Percentiles rank a stretch among this genome's conserved stretches.
phyloP scores from a whole-genome alignment of 1,284 basidiomycete species.

The Xanthoconium separans region DNA sequence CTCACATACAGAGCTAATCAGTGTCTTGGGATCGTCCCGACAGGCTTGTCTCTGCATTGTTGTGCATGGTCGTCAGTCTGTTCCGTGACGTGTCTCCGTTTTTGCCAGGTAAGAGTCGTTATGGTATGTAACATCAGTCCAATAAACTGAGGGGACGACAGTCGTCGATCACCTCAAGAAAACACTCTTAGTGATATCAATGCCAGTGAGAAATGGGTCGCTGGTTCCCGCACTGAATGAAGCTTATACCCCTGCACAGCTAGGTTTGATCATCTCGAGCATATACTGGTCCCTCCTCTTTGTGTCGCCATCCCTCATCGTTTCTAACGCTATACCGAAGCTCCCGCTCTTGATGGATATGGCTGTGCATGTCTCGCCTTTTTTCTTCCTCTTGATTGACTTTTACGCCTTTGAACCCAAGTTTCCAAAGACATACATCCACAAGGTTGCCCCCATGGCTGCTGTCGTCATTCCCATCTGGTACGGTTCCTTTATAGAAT shows the following conservation, averaged over 20 bases:
- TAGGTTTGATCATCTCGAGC: not conserved
- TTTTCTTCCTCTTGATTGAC: not conserved
- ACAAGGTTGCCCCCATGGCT: not conserved
- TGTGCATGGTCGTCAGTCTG: conserved; percentile 28
- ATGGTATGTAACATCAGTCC: not conserved
- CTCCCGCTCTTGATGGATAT: not conserved
- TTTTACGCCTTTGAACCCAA: not conserved
- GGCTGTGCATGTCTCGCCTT: not conserved
- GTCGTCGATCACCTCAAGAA: conserved; percentile 20
- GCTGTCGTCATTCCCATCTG: no score
- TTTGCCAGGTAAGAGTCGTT: conserved; percentile 14
- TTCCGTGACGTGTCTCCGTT: conserved; percentile 26
- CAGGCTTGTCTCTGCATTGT: conserved; percentile 28
- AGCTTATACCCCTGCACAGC: not conserved
- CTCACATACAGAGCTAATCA: not conserved
- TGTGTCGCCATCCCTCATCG: no score
- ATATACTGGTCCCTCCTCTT: not conserved
- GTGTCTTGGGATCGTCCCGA: not conserved
- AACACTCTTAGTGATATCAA: conserved; percentile 27
- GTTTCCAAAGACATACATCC: not conserved
- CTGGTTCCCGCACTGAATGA: no score
- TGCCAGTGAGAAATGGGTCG: conserved; percentile 24
- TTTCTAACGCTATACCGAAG: not conserved
- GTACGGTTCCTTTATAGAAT: no score
- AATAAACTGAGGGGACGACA: conserved; percentile 4